A percentile compares a stretch with the other conserved stretches of the same genome.
Conservation (phyloP, 2,329 filamentous ascomycete genomes). For the Cladosporium sp. region DNA sequence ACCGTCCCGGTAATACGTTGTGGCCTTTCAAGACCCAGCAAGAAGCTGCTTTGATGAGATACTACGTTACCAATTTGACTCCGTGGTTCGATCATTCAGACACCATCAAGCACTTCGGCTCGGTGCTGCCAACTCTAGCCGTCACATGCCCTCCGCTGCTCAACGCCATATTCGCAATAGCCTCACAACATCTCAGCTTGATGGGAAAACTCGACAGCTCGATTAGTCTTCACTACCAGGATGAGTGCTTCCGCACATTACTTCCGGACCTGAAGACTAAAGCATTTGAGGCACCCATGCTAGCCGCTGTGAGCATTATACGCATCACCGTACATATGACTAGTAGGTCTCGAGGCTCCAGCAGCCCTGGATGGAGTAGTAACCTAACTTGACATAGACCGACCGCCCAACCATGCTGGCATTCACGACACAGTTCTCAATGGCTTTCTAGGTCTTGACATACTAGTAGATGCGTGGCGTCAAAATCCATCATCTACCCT, state of each 20-base stretch:
- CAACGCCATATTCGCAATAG: slow-evolving; percentile 59
- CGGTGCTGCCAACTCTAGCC: slow-evolving; percentile 37
- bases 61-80: slow-evolving; percentile 35
- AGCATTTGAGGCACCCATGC: slow-evolving; percentile 18
- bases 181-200: slow-evolving; percentile 51
- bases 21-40: slow-evolving; percentile 25
- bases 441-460: background rate
- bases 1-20: background rate
- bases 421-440: background rate
- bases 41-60: slow-evolving; percentile 34
- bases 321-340: slow-evolving; percentile 21
- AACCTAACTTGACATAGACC: background rate
- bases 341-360: background rate
- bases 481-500: slow-evolving; percentile 19
- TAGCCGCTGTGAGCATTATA: slow-evolving; percentile 20
- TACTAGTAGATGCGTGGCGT: slow-evolving; percentile 4
- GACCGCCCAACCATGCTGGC: background rate
- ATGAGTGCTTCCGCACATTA: slow-evolving; percentile 2
- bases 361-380: background rate
- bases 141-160: slow-evolving; percentile 53
- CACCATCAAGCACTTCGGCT: slow-evolving; percentile 50
- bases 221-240: background rate
- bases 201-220: slow-evolving; percentile 18
- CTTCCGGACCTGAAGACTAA: slow-evolving; percentile 18
- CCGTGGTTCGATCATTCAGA: slow-evolving; percentile 37